Percentiles rank a stretch among this genome's conserved stretches.
phyloP scores from a whole-genome alignment of 129 eudicot genomes.

The Flaveria bidentis region DNA sequence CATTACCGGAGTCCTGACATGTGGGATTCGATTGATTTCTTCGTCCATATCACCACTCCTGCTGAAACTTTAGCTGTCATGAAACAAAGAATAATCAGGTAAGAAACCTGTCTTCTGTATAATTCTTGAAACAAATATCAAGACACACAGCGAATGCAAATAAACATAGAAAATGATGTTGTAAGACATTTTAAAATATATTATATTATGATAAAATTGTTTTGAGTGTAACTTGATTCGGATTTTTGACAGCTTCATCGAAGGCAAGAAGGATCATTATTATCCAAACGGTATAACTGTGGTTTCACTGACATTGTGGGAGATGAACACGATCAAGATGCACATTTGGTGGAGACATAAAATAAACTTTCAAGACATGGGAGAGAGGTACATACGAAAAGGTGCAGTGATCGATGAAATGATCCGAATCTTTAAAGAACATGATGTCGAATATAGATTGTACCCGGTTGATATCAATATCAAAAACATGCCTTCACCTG shows the following conservation, averaged over 20 bases:
- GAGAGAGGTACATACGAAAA: conserved; percentile 59
- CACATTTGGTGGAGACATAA: conserved; percentile 76
- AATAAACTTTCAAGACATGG: conserved; percentile 83
- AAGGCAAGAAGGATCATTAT: conserved; percentile 75
- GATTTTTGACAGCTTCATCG: conserved; percentile 60
- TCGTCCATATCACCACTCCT: conserved; percentile 78
- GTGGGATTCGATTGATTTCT: conserved; percentile 82
- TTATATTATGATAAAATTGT: background rate
- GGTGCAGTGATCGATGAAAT: conserved; percentile 67
- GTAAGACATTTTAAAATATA: no score
- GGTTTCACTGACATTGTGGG: conserved; percentile 50
- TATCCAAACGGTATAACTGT: conserved; percentile 49
- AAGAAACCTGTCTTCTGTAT: conserved; percentile 8
- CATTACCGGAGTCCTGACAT: conserved; percentile 93
- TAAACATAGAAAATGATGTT: no score
- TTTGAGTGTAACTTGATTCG: conserved; percentile 16
- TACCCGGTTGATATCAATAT: conserved; percentile 63
- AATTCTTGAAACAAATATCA: background rate
- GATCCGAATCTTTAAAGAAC: conserved; percentile 61
- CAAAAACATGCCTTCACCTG: conserved; percentile 46
- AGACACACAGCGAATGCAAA: background rate
- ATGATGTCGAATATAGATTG: conserved; percentile 70
- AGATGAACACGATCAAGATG: conserved; percentile 46
- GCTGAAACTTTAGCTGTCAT: conserved; percentile 65
- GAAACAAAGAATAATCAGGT: conserved; percentile 58